Percentiles rank a stretch among this genome's conserved stretches.
Conservation (phyloP, 148 eudicot genomes). For the Pouteria glomerata region DNA sequence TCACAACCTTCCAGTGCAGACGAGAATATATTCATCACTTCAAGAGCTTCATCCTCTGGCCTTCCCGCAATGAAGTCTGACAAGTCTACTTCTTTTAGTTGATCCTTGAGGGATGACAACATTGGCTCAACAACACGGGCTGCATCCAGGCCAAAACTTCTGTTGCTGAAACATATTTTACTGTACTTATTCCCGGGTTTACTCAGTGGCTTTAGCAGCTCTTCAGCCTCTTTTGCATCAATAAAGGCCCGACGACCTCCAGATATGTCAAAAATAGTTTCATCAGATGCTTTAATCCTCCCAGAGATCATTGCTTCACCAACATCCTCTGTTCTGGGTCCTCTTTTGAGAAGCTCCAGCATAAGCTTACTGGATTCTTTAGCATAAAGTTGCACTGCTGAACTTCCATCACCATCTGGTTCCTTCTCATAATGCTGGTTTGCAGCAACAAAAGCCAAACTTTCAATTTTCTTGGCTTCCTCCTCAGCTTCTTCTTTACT, state of each 20-base stretch:
- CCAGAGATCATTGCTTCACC: slow-evolving; percentile 20
- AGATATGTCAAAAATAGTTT: slow-evolving; percentile 55
- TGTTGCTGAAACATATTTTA: slow-evolving; percentile 70
- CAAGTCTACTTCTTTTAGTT: slow-evolving; percentile 58
- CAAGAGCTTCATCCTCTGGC: slow-evolving; percentile 70
- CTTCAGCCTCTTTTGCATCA: slow-evolving; percentile 56
- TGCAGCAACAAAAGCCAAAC: slow-evolving; percentile 51
- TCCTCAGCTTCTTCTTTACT: slow-evolving; percentile 69
- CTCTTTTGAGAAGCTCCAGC: slow-evolving; percentile 62
- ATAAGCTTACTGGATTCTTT: slow-evolving; percentile 78
- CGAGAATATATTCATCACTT: slow-evolving; percentile 66
- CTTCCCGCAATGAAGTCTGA: slow-evolving; percentile 78
- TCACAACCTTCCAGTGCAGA: slow-evolving; percentile 54
- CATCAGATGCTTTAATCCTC: slow-evolving; percentile 18
- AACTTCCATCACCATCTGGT: slow-evolving; percentile 86
- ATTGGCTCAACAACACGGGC: slow-evolving; percentile 59
- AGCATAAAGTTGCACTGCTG: slow-evolving; percentile 79
- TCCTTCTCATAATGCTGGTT: slow-evolving; percentile 60
- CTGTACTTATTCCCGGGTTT: slow-evolving; percentile 45
- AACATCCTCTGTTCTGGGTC: slow-evolving; percentile 36
- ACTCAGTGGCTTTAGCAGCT: slow-evolving; percentile 46
- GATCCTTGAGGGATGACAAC: slow-evolving; percentile 43
- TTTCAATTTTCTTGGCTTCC: slow-evolving; percentile 71
- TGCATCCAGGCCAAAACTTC: slow-evolving; percentile 71
- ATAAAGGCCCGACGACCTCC: slow-evolving; percentile 53